Percentiles rank a stretch among this genome's conserved stretches.
Evolutionary conservation across 176 grass and related monocot genomes (phyloP).

Genomic region (Canna indica): DNA sequence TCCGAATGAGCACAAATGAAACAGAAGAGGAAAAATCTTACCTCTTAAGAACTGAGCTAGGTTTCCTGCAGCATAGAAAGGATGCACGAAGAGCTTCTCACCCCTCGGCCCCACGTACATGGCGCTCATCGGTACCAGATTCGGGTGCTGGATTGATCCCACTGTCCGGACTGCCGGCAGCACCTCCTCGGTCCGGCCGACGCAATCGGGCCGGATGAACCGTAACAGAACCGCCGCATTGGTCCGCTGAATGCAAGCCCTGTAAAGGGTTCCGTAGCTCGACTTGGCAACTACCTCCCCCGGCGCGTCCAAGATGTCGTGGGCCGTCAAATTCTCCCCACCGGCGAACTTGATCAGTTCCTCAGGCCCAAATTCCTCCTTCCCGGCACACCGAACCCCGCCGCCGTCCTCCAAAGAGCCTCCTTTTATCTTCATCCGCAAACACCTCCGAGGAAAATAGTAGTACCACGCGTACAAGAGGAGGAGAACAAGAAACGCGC

Average conservation of each 20-base stretch:
- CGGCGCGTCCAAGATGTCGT: conserved; percentile 72
- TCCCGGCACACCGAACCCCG: not conserved
- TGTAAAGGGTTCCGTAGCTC: conserved; percentile 68
- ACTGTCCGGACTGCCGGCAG: conserved; percentile 34
- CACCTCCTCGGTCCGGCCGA: conserved; percentile 42
- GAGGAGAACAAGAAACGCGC: conserved; percentile 33
- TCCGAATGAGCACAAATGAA: conserved; percentile 21
- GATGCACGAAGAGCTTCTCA: conserved; percentile 87
- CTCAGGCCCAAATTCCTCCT: conserved; percentile 22
- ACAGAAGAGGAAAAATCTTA: conserved; percentile 9
- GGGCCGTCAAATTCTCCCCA: conserved; percentile 64
- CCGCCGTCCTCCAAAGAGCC: conserved; percentile 21
- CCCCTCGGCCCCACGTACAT: conserved; percentile 76
- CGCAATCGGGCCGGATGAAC: conserved; percentile 60
- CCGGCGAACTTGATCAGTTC: conserved; percentile 58
- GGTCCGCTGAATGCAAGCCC: conserved; percentile 47
- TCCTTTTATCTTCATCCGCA: conserved; percentile 13
- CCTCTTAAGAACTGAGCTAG: conserved; percentile 68
- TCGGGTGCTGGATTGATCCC: conserved; percentile 50
- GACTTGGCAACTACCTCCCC: conserved; percentile 91
- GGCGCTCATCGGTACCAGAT: conserved; percentile 75
- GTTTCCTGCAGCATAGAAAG: conserved; percentile 69
- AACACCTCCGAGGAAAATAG: conserved; percentile 17
- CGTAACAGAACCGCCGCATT: conserved; percentile 52
- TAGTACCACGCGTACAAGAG: conserved; percentile 27